These are phyloP conservation scores for Colletotrichum graminicola DNA, from an alignment of 2,329 filamentous ascomycete genomes.

Conservation along the genomic window DNA sequence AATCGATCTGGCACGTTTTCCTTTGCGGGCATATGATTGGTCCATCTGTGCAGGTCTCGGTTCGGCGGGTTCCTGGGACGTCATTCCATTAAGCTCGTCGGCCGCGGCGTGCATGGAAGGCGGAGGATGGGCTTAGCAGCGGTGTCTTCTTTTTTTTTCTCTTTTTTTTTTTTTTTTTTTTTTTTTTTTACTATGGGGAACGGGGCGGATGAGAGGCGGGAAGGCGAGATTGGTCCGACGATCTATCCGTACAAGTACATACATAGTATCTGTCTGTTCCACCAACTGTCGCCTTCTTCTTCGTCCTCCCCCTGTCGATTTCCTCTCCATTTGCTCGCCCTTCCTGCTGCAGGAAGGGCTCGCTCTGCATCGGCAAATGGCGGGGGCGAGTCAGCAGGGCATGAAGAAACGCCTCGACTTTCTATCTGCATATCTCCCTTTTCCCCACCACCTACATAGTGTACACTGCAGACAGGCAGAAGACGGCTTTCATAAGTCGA, in stretches of 20 bases:
- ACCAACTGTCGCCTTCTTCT: background rate
- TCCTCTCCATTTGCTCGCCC: background rate
- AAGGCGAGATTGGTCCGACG: slow-evolving; percentile 15
- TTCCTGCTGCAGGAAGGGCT: slow-evolving; percentile 11
- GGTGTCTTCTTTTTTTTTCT: background rate
- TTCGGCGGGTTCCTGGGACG: slow-evolving; percentile 21
- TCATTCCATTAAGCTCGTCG: slow-evolving; percentile 32
- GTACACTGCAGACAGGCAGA: background rate
- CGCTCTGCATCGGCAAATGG: slow-evolving; percentile 21
- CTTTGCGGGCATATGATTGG: slow-evolving; percentile 28
- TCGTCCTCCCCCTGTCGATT: background rate
- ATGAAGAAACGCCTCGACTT: background rate
- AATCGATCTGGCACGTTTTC: slow-evolving; percentile 43
- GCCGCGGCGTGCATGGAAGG: background rate
- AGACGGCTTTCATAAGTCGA: background rate
- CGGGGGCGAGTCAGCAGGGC: slow-evolving; percentile 33
- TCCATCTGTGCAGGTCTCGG: slow-evolving; percentile 17
- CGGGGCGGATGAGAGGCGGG: background rate
- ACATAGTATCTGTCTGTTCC: background rate
- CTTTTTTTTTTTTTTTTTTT: background rate
- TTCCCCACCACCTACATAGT: background rate
- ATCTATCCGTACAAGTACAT: too few relatives aligned
- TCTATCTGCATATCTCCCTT: too few relatives aligned
- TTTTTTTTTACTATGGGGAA: background rate
- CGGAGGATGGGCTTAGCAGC: background rate